phyloP scores from a whole-genome alignment of 768 basidiomycete genomes.

The Mycena olivaceomarginata region DNA sequence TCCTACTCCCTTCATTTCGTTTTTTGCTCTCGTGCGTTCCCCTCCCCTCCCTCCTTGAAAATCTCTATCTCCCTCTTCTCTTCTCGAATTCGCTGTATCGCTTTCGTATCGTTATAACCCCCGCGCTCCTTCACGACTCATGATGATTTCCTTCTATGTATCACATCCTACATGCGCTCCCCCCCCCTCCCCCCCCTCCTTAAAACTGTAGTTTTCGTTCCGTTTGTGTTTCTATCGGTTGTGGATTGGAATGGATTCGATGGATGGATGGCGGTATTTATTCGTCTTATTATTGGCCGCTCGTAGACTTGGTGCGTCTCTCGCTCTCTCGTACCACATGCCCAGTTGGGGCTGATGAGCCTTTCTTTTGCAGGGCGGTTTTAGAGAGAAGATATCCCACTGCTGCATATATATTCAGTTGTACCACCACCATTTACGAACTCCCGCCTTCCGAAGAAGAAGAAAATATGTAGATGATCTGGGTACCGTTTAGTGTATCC shows the following conservation, averaged over 20 bases:
- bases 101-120: background rate
- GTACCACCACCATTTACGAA: too few relatives aligned
- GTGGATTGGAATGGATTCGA: constrained; percentile 4
- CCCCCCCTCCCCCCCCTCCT: background rate
- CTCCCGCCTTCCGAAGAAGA: too few relatives aligned
- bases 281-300: constrained; percentile 35
- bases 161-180: background rate
- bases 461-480: too few relatives aligned
- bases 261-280: constrained; percentile 41
- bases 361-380: background rate
- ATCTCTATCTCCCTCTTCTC: background rate
- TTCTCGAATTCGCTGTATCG: constrained; percentile 2
- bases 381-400: background rate
- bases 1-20: background rate
- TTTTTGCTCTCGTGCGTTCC: background rate
- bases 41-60: background rate
- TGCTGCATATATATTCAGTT: too few relatives aligned
- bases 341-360: background rate
- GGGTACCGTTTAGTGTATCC: too few relatives aligned
- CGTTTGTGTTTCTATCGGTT: background rate
- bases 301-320: constrained; percentile 35
- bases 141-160: background rate
- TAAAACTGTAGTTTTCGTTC: background rate
- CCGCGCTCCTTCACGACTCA: background rate
- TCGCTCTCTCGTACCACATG: background rate